Evolutionary conservation across 495 filamentous ascomycete genomes (phyloP), one percentile per base, ranked within the genome.

Genomic region (Hypoxylon rickii): DNA sequence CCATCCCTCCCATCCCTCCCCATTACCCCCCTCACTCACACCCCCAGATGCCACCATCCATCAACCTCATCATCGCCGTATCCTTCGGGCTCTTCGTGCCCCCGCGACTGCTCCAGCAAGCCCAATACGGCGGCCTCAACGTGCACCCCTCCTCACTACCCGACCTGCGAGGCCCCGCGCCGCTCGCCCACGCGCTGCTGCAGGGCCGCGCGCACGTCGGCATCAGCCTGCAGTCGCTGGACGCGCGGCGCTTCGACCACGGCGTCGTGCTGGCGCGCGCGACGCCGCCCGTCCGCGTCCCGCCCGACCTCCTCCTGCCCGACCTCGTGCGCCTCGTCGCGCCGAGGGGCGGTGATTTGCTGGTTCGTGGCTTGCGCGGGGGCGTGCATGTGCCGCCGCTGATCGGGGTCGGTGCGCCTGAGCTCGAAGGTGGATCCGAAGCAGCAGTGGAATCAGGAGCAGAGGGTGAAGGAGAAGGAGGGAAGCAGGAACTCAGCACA

Each of bases 131-230:
- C 52, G 94, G 94, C 0, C 70, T 97, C 17, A 98, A 98, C 72
- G 80, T 98, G 3, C 94, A 98, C 67, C 94, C 94, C 1, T 97
- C 93, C n/a, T 67, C 96, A 5, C 83, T 98, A 10, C 94, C 94
- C 6, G 85, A 92, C 59, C 83, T 95, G 47, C 83, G 86, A 15
- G 92, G 83, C 15, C 70, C 82, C 4, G 89, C 88, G 4, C 88
- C 92, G 8, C 72, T 97, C 15, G 87, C 92, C 47, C 87, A 92
- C 70, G 84, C 88, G 38, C 77, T 96, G 42, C 79, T 96, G 16
- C 65, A 79, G 34, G 68, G 72, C 12, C 72, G 74, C 44, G 66
- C 64, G 4, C 67, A 64, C 36, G 88, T 88, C 0, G 92, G 92
- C 12, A 77, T 96, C 12, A 88, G 86, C 0, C 75, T 98, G 21